These are phyloP conservation scores for Brassica balearica DNA, from an alignment of 441 rosid genomes.

Conservation along the genomic window DNA sequence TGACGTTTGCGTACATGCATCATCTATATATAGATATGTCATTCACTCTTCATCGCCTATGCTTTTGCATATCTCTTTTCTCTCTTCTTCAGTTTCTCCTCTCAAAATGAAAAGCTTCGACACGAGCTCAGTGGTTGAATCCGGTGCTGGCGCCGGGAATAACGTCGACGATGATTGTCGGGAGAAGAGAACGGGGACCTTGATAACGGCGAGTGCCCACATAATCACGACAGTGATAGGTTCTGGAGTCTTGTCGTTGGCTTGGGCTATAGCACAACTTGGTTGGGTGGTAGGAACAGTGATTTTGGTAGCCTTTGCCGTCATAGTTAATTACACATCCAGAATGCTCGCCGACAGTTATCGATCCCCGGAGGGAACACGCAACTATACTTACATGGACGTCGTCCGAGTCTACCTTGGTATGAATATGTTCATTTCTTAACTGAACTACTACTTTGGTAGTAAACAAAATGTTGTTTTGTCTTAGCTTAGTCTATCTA, in stretches of 20 bases:
- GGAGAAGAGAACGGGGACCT: conserved; percentile 60
- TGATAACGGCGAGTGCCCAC: conserved; percentile 57
- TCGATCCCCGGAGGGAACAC: conserved; percentile 50
- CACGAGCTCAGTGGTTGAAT: conserved; percentile 19
- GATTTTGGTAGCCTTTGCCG: conserved; percentile 50
- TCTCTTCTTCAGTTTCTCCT: background rate
- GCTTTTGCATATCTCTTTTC: background rate
- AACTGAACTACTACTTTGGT: background rate
- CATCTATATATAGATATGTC: background rate
- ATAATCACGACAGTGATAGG: conserved; percentile 69
- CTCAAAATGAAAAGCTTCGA: background rate
- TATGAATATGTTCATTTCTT: background rate
- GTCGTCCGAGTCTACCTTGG: conserved; percentile 59
- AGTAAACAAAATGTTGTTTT: no score
- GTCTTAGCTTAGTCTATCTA: no score
- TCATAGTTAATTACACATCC: conserved; percentile 56
- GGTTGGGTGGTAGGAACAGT: conserved; percentile 69
- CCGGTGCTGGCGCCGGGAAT: conserved; percentile 24
- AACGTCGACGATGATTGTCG: conserved; percentile 64
- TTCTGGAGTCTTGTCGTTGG: conserved; percentile 65
- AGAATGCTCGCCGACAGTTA: conserved; percentile 56
- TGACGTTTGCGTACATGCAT: no score
- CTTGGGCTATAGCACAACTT: conserved; percentile 15
- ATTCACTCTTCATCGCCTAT: conserved; percentile 3
- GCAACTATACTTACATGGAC: conserved; percentile 60